A percentile compares a stretch with the other conserved stretches of the same genome.
Conservation (phyloP, 2,329 filamentous ascomycete genomes). For the Ophiostoma triangulosporum region DNA sequence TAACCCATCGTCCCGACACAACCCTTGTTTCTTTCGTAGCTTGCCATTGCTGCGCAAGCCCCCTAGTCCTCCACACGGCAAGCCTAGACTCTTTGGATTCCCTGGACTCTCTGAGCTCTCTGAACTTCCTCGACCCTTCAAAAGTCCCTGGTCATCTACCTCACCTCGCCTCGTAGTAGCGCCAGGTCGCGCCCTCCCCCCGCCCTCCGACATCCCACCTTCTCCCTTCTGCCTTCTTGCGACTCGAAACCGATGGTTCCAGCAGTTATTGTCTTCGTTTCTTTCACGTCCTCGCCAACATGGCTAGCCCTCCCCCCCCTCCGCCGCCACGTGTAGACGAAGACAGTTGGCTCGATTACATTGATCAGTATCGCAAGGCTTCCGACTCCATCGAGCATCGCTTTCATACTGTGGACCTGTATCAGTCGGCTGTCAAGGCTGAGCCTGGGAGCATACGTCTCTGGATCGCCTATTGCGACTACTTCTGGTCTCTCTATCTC, state of each 20-base stretch:
- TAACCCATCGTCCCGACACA: background rate
- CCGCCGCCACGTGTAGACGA: constrained; percentile 48
- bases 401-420: constrained; percentile 57
- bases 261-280: background rate
- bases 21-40: background rate
- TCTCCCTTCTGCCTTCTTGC: background rate
- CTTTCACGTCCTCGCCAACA: constrained; percentile 10
- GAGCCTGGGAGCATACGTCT: constrained; percentile 62
- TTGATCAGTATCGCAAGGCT: constrained; percentile 55
- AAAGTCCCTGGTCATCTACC: background rate
- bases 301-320: constrained; percentile 15
- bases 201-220: background rate
- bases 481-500: constrained; percentile 57
- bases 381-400: constrained; percentile 51
- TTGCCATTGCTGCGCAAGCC: background rate
- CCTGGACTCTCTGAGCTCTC: background rate
- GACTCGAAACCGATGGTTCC: constrained; percentile 11
- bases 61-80: background rate
- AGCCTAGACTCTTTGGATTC: background rate
- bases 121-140: background rate
- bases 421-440: constrained; percentile 53
- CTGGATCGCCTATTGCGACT: constrained; percentile 69
- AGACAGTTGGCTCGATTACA: constrained; percentile 62
- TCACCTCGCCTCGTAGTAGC: background rate
- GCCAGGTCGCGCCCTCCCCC: background rate